Evolutionary conservation across 2,329 filamentous ascomycete genomes (phyloP).

Genomic region (Aureobasidium sp.): DNA sequence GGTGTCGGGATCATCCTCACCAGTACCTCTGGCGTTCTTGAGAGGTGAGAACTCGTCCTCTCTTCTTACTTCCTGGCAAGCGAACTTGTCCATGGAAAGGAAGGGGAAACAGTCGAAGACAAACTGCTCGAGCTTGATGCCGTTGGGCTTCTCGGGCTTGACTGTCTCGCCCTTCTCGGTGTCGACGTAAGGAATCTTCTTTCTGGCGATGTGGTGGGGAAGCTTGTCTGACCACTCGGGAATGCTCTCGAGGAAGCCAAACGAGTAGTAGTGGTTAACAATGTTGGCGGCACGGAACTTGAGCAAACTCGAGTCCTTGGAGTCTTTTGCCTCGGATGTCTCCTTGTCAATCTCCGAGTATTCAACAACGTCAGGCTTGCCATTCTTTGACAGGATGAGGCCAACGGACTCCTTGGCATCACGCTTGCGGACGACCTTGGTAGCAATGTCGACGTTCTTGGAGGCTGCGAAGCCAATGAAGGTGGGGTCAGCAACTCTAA

Average conservation of each 20-base stretch:
- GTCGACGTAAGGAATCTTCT: constrained; percentile 84
- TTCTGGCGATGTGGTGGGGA: constrained; percentile 90
- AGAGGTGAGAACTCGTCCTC: constrained; percentile 98
- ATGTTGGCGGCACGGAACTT: constrained; percentile 98
- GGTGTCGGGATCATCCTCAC: constrained; percentile 89
- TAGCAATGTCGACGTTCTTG: constrained; percentile 88
- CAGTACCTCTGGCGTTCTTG: constrained; percentile 81
- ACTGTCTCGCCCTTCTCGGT: constrained; percentile 66
- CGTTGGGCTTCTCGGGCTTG: constrained; percentile 92
- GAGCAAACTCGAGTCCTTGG: constrained; percentile 69
- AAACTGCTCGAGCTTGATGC: constrained; percentile 98
- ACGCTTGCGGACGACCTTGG: constrained; percentile 98
- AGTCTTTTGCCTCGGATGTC: constrained; percentile 82
- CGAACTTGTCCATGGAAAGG: constrained; percentile 78
- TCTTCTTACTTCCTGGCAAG: constrained; percentile 88
- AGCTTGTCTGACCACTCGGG: constrained; percentile 78
- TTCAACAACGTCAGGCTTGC: constrained; percentile 93
- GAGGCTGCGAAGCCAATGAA: constrained; percentile 91
- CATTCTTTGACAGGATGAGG: constrained; percentile 89
- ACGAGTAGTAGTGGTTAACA: constrained; percentile 99
- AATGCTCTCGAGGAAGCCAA: constrained; percentile 83
- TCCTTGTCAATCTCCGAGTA: constrained; percentile 92
- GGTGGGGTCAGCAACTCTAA: constrained; percentile 92
- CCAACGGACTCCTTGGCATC: constrained; percentile 94
- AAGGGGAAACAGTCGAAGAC: constrained; percentile 98